Percentiles rank a stretch among this genome's conserved stretches.
phyloP scores from a whole-genome alignment of 805 yeast genomes.

The Spencermartinsiella europaea region DNA sequence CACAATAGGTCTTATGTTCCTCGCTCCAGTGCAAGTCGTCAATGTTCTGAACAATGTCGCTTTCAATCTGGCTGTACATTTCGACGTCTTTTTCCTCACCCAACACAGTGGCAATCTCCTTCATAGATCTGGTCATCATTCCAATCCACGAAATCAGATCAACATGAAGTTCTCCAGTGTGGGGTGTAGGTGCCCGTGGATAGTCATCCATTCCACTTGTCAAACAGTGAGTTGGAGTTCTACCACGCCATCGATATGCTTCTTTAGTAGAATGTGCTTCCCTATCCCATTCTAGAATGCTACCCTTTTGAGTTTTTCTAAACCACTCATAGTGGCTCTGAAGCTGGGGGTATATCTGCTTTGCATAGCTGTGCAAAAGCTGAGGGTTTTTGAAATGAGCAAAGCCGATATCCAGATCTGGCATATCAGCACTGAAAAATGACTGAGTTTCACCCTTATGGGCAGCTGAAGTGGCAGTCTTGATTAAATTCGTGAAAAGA shows the following conservation, averaged over 20 bases:
- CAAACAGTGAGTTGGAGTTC: conserved; percentile 76
- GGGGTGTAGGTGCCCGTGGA: conserved; percentile 79
- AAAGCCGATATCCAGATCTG: conserved; percentile 29
- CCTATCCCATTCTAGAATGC: conserved; percentile 64
- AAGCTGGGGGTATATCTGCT: conserved; percentile 67
- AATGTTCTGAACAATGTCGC: conserved; percentile 56
- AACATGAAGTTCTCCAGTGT: conserved; percentile 83
- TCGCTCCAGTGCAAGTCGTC: conserved; percentile 79
- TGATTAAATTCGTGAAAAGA: conserved; percentile 43
- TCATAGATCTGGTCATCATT: conserved; percentile 80
- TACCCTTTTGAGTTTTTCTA: conserved; percentile 73
- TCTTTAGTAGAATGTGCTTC: conserved; percentile 46
- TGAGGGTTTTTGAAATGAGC: conserved; percentile 53
- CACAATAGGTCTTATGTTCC: conserved; percentile 67
- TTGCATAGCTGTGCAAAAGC: conserved; percentile 32
- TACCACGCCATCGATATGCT: conserved; percentile 89
- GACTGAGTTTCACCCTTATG: neutral
- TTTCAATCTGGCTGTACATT: conserved; percentile 49
- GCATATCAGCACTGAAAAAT: neutral
- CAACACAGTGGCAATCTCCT: conserved; percentile 59
- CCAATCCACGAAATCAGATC: conserved; percentile 93
- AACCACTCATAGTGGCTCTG: conserved; percentile 81
- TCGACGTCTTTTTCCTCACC: conserved; percentile 54
- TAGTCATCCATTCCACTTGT: conserved; percentile 96
- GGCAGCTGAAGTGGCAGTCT: conserved; percentile 23